phyloP scores from a whole-genome alignment of 2,329 filamentous ascomycete genomes.

The Dendrostoma leiphaemia region DNA sequence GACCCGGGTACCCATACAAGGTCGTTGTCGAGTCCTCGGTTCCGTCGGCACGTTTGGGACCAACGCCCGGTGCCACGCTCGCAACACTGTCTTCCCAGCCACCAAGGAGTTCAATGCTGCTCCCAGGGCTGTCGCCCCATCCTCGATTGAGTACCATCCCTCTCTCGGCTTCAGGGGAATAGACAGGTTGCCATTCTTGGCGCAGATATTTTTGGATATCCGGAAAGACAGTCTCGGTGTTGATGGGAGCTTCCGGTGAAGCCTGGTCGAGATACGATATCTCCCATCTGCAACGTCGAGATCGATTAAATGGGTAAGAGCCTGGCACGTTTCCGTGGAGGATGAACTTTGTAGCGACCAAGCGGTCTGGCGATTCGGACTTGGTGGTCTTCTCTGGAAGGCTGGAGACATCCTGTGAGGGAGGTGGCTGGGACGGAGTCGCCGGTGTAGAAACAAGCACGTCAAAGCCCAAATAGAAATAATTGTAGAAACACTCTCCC shows the following conservation, averaged over 20 bases:
- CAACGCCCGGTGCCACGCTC: slow-evolving; percentile 43
- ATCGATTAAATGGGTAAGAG: slow-evolving; percentile 94
- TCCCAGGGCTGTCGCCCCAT: slow-evolving; percentile 88
- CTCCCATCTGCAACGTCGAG: slow-evolving; percentile 85
- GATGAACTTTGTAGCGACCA: slow-evolving; percentile 88
- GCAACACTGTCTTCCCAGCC: slow-evolving; percentile 75
- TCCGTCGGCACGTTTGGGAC: slow-evolving; percentile 51
- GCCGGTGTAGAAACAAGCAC: slow-evolving; percentile 81
- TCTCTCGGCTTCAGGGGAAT: slow-evolving; percentile 54
- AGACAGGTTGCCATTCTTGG: slow-evolving; percentile 66
- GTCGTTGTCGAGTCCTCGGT: slow-evolving; percentile 68
- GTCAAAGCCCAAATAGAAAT: slow-evolving; percentile 94
- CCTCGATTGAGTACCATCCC: slow-evolving; percentile 91
- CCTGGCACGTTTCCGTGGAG: slow-evolving; percentile 94
- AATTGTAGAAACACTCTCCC: slow-evolving; percentile 91
- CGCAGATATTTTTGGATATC: slow-evolving; percentile 68
- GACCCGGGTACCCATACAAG: slow-evolving; percentile 86
- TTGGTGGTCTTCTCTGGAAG: slow-evolving; percentile 35
- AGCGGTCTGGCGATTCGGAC: slow-evolving; percentile 53
- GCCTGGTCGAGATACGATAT: slow-evolving; percentile 58
- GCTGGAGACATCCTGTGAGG: slow-evolving; percentile 36
- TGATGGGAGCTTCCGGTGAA: slow-evolving; percentile 45
- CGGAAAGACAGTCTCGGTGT: slow-evolving; percentile 77
- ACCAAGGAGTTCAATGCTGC: slow-evolving; percentile 80
- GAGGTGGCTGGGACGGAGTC: slow-evolving; percentile 61